Evolutionary conservation across 2,329 filamentous ascomycete species (phyloP), one percentile per base, ranked within the genome.

Genomic region (Sordariomycetes sp.): DNA sequence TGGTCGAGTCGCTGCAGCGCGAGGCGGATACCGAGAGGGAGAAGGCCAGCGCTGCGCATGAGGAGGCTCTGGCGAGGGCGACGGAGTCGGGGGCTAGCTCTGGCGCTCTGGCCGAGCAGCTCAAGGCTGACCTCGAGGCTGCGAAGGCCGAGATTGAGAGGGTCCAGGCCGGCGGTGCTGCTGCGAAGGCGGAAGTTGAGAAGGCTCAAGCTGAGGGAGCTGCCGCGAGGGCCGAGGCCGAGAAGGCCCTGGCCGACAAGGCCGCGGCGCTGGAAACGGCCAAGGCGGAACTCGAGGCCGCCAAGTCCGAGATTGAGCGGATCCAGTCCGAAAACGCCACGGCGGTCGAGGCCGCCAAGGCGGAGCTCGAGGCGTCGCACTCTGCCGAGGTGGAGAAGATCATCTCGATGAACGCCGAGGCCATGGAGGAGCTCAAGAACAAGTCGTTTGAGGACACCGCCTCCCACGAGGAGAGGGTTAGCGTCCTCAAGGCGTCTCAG

Each of bases 331-430:
- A 66, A 22, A 67, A 73, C 55, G 64, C 65, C 4, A 61, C 65
- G 22, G 67, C 66, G 20, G 64, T 78, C 5, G 70, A 73, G 48
- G 63, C 66, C 12, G 61, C 69, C 42, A 76, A 74, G 55, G 66
- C 67, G 10, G 76, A 80, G 60, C 65, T 80, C 8, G 72, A 76
- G 62, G 69, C 50, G 10, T 45, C 56, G 63, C 71, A 77, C 64
- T 70, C 74, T 50, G 69, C 69, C 24, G 74, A 78, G 59, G 68
- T 81, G 25, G 73, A 77, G 61, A 75, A 75, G 61, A 66, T 79
- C 20, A 66, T 74, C 42, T 66, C 67, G 24, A 65, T 70, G 57
- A 72, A 77, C 60, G 67, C 69, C 4, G 71, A 77, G 58, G 67
- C 70, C 15, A 63, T 76, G 54, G 71, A 74, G 15, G 64, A 63